Evolutionary conservation across 2,329 filamentous ascomycete genomes (phyloP), one percentile per base, ranked within the genome.

Genomic region (Rutstroemia sydowiana): DNA sequence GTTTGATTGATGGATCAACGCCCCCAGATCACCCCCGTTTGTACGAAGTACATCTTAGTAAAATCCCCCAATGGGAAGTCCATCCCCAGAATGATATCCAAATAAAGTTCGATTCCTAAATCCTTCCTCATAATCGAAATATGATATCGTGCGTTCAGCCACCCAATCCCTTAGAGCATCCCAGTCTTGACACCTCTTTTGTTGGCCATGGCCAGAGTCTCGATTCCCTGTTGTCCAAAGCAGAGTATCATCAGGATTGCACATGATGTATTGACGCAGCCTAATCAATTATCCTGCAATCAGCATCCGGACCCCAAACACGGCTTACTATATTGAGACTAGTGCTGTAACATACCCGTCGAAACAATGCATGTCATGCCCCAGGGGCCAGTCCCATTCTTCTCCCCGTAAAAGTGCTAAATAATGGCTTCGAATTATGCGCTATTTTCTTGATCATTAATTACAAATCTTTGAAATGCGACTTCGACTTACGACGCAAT

Each of bases 171-270:
- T 23, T 18, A 54, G 11, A 5, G 41, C 36, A 41, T 50, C 45
- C 51, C 51, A 54, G 26, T 50, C 23, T 32, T 37, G 13, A 26
- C 46, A 54, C 23, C 34, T 45, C 10, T 37, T 28, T 21, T 34
- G 11, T 20, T 49, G 51, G 9, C 51, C 46, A 41, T 50, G 32
- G 6, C 51, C 51, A 28, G 16, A 32, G 23, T 44, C 34, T 34
- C 18, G 14, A 28, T 54, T 21, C 3, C 46, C 45, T n/a, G 23
- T 30, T 3, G 30, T 40, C n/a, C 49, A 45, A 23, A 54, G 46
- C 7, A 45, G 46, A 16, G 31, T 54, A 26, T 49, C 45, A 39
- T 54, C 51, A 28, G 51, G 18, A n/a, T 48, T 49, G 18, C 51
- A 53, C 51, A 48, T 48, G 9, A 49, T 45, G 13, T 48, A 44